Evolutionary conservation across 176 grass and related monocot genomes (phyloP).

Genomic region (Zea mays): Zm-B73-REFERENCE-NAM-5.0 NC_050096.1:3125001-3125500

Average conservation of each 20-base stretch:
- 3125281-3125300: constrained; percentile 28
- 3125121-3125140: constrained; percentile 26
- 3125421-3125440: constrained; percentile 29
- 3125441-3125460: constrained; percentile 25
- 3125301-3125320: constrained; percentile 24
- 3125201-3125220: constrained; percentile 34
- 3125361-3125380: constrained; percentile 24
- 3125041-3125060: constrained; percentile 24
- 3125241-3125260: constrained; percentile 23
- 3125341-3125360: constrained; percentile 31
- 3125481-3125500: constrained; percentile 38
- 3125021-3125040: constrained; percentile 23
- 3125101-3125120: constrained; percentile 1
- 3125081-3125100: constrained; percentile 16
- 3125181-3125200: constrained; percentile 8
- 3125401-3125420: constrained; percentile 32
- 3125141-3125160: constrained; percentile 1
- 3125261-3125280: constrained; percentile 14
- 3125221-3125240: constrained; percentile 28
- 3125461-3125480: constrained; percentile 34
- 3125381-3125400: constrained; percentile 34
- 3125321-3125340: constrained; percentile 33
- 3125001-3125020: constrained; percentile 14
- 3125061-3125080: constrained; percentile 9
- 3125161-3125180: constrained; percentile 8